Evolutionary conservation across 2,329 filamentous ascomycete species (phyloP), one percentile per base, ranked within the genome.

Genomic region (Colletotrichum horii): DNA sequence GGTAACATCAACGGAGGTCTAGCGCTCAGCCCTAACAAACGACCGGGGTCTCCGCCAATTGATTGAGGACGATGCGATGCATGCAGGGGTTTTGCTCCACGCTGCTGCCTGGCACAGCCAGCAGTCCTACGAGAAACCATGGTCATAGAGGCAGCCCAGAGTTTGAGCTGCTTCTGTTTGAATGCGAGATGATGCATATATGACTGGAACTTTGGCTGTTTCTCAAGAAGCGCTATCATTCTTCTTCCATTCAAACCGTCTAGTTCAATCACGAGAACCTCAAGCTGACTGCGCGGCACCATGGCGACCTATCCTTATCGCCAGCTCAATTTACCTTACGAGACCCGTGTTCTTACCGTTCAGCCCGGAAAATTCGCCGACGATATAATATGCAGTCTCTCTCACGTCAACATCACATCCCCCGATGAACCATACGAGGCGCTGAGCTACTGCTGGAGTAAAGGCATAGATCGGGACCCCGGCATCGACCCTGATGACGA

Each of bases 401-500:
- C 67, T 6, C 61, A 75, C 22, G 38, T 75, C 8, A 28, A 48
- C 16, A n/a, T 75, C 30, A 11, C 15, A 24, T 56, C 72, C 6
- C 60, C 66, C 14, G 48, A 61, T 9, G 60, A 38, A 28, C 55
- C 68, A 8, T 80, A 80, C 28, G 79, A 80, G 60, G 79, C 80
- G 4, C 60, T 80, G 22, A 78, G 78, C 38, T 79, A 79, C 64
- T 79, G 78, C 58, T 79, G 78, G 78, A 78, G 77, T 8, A 77
- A 77, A 38, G 55, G 72, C n/a, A 55, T 71, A 1, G 61, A 70
- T 2, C 48, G 34, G 1, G 36, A 66, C 12, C 28, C 55, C 1
- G 60, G 55, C 4, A 36, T 61, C 26, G 72, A 16, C 4, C 60
- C 67, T 4, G 72, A 75, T 15, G 26, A 26, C 7, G 68, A 71